Percentiles rank a stretch among this genome's conserved stretches.
phyloP scores from a whole-genome alignment of 805 yeast species.

The Alloascoidea hylecoeti region DNA sequence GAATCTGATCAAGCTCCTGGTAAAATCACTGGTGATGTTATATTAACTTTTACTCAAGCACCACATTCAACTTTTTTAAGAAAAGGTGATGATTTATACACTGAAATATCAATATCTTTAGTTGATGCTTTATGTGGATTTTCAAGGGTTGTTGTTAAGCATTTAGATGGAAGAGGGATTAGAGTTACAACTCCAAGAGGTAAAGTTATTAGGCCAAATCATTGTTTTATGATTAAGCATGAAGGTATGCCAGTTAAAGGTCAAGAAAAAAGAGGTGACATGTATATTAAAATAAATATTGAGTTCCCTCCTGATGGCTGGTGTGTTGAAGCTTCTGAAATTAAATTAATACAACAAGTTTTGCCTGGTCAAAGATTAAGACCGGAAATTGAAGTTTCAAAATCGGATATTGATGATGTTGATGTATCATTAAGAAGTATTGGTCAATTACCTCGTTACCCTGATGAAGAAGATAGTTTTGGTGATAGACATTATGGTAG shows the following conservation, averaged over 20 bases:
- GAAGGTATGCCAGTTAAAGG: constrained; percentile 75
- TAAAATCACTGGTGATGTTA: constrained; percentile 63
- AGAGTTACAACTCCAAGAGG: constrained; percentile 58
- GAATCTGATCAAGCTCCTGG: constrained; percentile 73
- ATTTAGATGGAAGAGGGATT: constrained; percentile 69
- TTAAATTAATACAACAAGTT: constrained; percentile 34
- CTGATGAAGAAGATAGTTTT: background rate
- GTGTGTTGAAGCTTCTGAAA: constrained; percentile 63
- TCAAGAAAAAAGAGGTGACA: constrained; percentile 38
- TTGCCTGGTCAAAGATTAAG: constrained; percentile 25
- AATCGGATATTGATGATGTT: constrained; percentile 4
- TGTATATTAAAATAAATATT: constrained; percentile 55
- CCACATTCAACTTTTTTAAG: constrained; percentile 36
- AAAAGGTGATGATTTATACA: constrained; percentile 48
- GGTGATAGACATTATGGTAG: too few relatives aligned
- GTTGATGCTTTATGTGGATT: constrained; percentile 84
- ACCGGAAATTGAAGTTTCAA: constrained; percentile 3
- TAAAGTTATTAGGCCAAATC: constrained; percentile 69
- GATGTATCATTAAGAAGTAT: constrained; percentile 10
- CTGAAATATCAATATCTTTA: constrained; percentile 45
- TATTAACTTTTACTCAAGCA: constrained; percentile 41
- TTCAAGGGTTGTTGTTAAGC: constrained; percentile 43
- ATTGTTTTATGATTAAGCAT: constrained; percentile 41
- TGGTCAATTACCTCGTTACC: background rate
- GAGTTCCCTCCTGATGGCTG: constrained; percentile 80